phyloP scores from a whole-genome alignment of 192 early-diverging fungal genomes.

The Pecoramyces ruminantium region DNA sequence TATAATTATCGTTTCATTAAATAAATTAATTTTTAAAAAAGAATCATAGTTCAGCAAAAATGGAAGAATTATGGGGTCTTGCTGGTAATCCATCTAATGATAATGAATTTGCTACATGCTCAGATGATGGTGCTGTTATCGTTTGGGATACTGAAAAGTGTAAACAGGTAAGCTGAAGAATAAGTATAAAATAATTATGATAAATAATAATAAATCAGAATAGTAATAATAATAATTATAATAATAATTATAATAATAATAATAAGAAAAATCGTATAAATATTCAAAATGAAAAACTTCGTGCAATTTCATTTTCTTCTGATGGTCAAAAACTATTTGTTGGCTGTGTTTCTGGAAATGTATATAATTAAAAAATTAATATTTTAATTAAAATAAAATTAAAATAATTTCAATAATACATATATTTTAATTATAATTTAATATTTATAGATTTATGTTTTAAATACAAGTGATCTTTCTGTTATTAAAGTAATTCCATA shows the following conservation, averaged over 20 bases:
- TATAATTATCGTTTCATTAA: too few species aligned
- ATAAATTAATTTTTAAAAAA: too few species aligned
- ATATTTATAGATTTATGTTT: not conserved
- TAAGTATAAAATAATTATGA: too few species aligned
- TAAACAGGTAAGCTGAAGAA: not conserved
- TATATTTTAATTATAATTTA: too few species aligned
- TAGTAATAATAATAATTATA: too few species aligned
- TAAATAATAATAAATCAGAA: too few species aligned
- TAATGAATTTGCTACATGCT: not conserved
- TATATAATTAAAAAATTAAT: not conserved
- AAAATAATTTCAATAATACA: too few species aligned
- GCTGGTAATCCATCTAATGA: not conserved
- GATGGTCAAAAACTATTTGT: not conserved
- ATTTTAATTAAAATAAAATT: too few species aligned
- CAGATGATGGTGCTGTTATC: not conserved
- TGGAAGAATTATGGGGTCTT: not conserved
- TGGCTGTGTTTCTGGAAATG: not conserved
- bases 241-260: too few species aligned
- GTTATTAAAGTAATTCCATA: not conserved
- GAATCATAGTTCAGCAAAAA: not conserved
- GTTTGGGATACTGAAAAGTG: not conserved
- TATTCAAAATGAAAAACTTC: not conserved
- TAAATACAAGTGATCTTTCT: not conserved
- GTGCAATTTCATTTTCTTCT: not conserved
- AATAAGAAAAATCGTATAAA: not conserved